Evolutionary conservation across 169 alveolate genomes (phyloP), one percentile per base, ranked within the genome.

Genomic region (Plasmodium fragile): DNA sequence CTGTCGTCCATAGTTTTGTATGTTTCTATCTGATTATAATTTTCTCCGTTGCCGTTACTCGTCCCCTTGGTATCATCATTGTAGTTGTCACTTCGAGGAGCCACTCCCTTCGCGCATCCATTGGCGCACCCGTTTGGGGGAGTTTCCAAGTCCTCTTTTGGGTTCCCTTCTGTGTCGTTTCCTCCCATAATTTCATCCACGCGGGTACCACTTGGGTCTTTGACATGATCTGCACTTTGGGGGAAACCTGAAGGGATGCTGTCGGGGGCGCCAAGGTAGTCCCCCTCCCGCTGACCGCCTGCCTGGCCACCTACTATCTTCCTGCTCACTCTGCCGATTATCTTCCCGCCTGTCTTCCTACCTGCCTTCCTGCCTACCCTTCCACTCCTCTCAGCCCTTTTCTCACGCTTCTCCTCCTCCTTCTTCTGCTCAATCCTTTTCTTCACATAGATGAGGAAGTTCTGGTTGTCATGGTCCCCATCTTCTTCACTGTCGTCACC

Each of bases 361-460:
- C 32, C 32, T 0, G 3, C 34, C 25, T 25, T 25, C 25, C 59
- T 71, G 7, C 59, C 39, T 22, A 25, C 25, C 53, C 53, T 22
- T 73, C 11, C 16, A 11, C 65, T 79, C 59, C 59, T 79, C 75
- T 7, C 70, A 3, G 32, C 65, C 30, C 52, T 79, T 18, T n/a
- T 45, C 36, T 55, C 55, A 11, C 81, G 36, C 69, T 75, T 85
- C 65, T 73, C 80, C 36, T n/a, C 28, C 59, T 72, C 92, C 72
- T 84, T 84, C 43, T 72, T 84, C 78, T 84, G 84, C 41, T 85
- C 85, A 13, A 85, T 85, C 79, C 59, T 85, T 55, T 85, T 85
- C 45, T 85, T 85, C 65, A 85, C 93, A 43, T 85, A 85, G 16
- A 77, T 85, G 59, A 85, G 80, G 79, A 85, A 85, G 53, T 85